phyloP scores from a whole-genome alignment of 305 asterid genomes.

The Rubia peregrina region DNA sequence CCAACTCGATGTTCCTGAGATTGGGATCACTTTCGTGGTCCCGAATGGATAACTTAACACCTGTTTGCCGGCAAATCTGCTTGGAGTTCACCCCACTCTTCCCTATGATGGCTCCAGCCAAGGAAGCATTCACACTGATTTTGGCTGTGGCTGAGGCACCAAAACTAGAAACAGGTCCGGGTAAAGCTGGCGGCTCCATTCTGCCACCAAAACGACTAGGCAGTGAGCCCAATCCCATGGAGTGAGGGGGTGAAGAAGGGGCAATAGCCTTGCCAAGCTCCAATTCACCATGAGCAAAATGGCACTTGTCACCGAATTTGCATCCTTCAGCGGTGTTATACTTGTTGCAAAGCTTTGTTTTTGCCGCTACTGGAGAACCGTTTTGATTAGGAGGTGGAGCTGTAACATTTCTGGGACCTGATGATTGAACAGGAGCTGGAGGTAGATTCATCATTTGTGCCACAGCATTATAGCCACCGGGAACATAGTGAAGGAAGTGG shows the following conservation, averaged over 20 bases:
- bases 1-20: conserved; percentile 74
- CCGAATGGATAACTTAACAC: conserved; percentile 59
- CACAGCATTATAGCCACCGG: conserved; percentile 81
- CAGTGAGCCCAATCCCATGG: conserved; percentile 26
- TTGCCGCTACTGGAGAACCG: conserved; percentile 43
- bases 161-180: conserved; percentile 54
- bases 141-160: conserved; percentile 75
- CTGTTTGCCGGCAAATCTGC: conserved; percentile 79
- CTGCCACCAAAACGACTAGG: conserved; percentile 42
- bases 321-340: conserved; percentile 78
- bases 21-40: conserved; percentile 70
- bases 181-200: conserved; percentile 31
- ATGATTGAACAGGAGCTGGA: conserved; percentile 34
- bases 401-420: conserved; percentile 27
- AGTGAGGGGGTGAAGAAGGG: conserved; percentile 37
- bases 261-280: conserved; percentile 62
- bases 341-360: conserved; percentile 69
- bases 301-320: conserved; percentile 79
- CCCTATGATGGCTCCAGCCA: conserved; percentile 80
- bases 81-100: conserved; percentile 85
- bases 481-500: conserved; percentile 82
- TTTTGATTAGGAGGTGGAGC: conserved; percentile 38
- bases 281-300: conserved; percentile 94
- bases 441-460: conserved; percentile 77
- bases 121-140: conserved; percentile 69